Percentiles rank a stretch among this genome's conserved stretches.
These are phyloP conservation scores for Stagonosporopsis tanaceti DNA, from an alignment of 2,329 filamentous ascomycete species.

Conservation along the genomic window DNA sequence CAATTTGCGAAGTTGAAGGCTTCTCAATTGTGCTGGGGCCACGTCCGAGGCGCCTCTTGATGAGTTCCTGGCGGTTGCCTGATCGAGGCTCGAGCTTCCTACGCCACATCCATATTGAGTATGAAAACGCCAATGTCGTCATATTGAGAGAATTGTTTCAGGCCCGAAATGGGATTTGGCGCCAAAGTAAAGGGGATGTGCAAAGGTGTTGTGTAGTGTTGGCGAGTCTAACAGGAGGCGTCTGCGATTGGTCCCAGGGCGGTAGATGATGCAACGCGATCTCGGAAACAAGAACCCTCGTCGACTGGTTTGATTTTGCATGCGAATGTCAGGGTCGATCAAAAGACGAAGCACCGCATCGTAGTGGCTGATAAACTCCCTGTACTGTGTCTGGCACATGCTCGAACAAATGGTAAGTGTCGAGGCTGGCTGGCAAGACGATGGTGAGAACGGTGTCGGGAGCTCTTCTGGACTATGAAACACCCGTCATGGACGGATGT, in stretches of 20 bases:
- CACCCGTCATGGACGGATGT: not conserved
- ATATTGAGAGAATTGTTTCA: slow-evolving; percentile 2
- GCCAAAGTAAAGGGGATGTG: not conserved
- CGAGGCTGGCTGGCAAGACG: not conserved
- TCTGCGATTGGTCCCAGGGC: slow-evolving; percentile 30
- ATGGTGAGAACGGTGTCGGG: not conserved
- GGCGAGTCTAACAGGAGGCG: slow-evolving; percentile 7
- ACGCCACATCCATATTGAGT: slow-evolving; percentile 10
- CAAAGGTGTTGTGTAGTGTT: slow-evolving; percentile 3
- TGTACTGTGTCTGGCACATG: not conserved
- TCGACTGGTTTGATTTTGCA: slow-evolving; percentile 5
- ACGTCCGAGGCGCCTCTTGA: slow-evolving; percentile 22
- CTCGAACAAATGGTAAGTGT: not conserved
- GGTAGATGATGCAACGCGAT: slow-evolving; percentile 32
- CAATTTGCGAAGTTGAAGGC: not conserved
- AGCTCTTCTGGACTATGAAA: not conserved
- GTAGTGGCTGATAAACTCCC: not conserved
- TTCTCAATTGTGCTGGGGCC: slow-evolving; percentile 14
- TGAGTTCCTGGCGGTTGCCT: slow-evolving; percentile 17
- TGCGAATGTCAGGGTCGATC: not conserved
- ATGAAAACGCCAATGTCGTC: not conserved
- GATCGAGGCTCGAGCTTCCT: slow-evolving; percentile 13
- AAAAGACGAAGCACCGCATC: not conserved
- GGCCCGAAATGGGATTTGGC: not conserved
- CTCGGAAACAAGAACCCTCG: slow-evolving; percentile 20